Evolutionary conservation across 2,329 filamentous ascomycete genomes (phyloP).

Genomic region (Colletotrichum lupini): DNA sequence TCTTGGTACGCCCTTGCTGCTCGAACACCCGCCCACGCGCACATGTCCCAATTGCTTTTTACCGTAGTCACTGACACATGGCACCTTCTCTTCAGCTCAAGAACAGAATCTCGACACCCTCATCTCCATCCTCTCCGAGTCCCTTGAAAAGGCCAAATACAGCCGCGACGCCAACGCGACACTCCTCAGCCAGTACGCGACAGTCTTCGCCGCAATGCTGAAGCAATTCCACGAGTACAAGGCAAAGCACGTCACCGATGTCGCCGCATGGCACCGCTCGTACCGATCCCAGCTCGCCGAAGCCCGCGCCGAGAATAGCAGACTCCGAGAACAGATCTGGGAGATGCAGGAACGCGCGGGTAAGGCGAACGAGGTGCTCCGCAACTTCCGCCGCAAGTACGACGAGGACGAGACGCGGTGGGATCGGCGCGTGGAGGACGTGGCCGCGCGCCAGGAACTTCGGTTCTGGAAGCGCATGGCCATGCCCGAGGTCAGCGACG

Average conservation of each 20-base stretch:
- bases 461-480: conserved; percentile 76
- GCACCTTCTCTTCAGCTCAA: conserved; percentile 55
- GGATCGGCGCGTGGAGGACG: conserved; percentile 63
- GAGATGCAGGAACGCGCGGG: conserved; percentile 72
- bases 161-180: conserved; percentile 70
- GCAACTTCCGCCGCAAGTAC: conserved; percentile 65
- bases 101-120: conserved; percentile 70
- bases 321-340: conserved; percentile 73
- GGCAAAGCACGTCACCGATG: conserved; percentile 69
- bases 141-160: conserved; percentile 70
- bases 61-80: not conserved
- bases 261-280: conserved; percentile 72
- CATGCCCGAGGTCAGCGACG: conserved; percentile 68
- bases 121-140: conserved; percentile 69
- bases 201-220: conserved; percentile 66
- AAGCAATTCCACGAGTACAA: conserved; percentile 76
- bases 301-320: conserved; percentile 72
- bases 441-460: conserved; percentile 66
- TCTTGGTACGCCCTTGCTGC: conserved; percentile 54
- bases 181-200: conserved; percentile 68
- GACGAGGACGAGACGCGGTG: conserved; percentile 67
- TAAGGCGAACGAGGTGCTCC: conserved; percentile 67
- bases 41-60: not conserved
- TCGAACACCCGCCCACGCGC: not conserved
- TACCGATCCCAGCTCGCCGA: conserved; percentile 74